A percentile compares a stretch with the other conserved stretches of the same genome.
Evolutionary conservation across 1,139 yeast genomes (phyloP).

Genomic region (Meyerozyma sp.): DNA sequence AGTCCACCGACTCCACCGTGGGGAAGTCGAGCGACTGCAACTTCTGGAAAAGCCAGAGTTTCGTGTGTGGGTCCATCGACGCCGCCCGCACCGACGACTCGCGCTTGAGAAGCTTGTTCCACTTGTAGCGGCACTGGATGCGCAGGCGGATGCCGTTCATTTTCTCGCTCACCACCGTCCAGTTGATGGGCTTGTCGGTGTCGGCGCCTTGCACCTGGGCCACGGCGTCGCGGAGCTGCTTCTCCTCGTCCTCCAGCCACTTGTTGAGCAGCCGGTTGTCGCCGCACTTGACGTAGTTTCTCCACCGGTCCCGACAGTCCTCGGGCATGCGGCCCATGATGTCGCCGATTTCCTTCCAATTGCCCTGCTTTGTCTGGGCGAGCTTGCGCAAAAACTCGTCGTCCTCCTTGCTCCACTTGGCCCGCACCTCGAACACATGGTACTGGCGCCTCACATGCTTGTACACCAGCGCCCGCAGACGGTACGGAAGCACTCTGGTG

Average conservation of each 20-base stretch:
- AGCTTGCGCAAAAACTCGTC: slow-evolving; percentile 61
- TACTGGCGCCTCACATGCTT: slow-evolving; percentile 88
- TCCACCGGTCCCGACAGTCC: slow-evolving; percentile 94
- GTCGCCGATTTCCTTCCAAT: slow-evolving; percentile 81
- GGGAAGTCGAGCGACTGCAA: slow-evolving; percentile 44
- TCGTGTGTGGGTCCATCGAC: slow-evolving; percentile 45
- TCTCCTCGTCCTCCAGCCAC: slow-evolving; percentile 78
- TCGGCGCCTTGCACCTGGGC: slow-evolving; percentile 23
- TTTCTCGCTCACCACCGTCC: slow-evolving; percentile 85
- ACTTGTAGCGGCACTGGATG: slow-evolving; percentile 90
- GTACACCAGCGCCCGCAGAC: slow-evolving; percentile 84
- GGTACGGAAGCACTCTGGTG: slow-evolving; percentile 70
- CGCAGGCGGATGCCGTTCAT: slow-evolving; percentile 88
- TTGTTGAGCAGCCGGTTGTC: slow-evolving; percentile 63
- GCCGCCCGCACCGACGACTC: slow-evolving; percentile 48
- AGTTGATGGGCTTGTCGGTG: slow-evolving; percentile 50
- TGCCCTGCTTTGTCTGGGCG: slow-evolving; percentile 65
- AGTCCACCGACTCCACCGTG: slow-evolving; percentile 50
- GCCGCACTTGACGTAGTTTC: slow-evolving; percentile 92
- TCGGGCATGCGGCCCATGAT: slow-evolving; percentile 91
- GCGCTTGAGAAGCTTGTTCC: slow-evolving; percentile 74
- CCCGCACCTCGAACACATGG: slow-evolving; percentile 81
- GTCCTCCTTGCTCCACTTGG: slow-evolving; percentile 82
- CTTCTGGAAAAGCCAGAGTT: slow-evolving; percentile 53
- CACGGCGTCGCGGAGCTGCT: slow-evolving; percentile 52